A percentile compares a stretch with the other conserved stretches of the same genome.
These are phyloP conservation scores for Ceratocystis lukuohia DNA, from an alignment of 2,329 filamentous ascomycete genomes.

Conservation along the genomic window DNA sequence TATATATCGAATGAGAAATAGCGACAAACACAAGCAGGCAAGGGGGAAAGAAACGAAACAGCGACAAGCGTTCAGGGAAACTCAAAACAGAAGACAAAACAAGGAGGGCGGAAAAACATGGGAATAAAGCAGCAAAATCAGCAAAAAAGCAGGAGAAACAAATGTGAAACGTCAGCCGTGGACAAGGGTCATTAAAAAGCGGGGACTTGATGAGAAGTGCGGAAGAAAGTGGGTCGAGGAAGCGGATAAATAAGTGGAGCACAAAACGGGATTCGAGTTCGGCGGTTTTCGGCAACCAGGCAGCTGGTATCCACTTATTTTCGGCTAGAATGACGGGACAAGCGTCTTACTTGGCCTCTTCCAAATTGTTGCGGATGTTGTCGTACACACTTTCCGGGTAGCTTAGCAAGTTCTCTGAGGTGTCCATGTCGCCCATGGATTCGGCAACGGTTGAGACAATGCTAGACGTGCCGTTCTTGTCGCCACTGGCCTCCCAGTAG, in stretches of 20 bases:
- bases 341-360: conserved; percentile 11
- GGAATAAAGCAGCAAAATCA: neutral
- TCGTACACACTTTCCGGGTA: conserved; percentile 46
- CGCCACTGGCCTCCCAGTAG: conserved; percentile 73
- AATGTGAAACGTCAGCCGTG: neutral
- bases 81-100: neutral
- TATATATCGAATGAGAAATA: conserved; percentile 1
- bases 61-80: neutral
- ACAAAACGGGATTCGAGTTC: too few relatives aligned
- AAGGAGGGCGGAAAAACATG: neutral
- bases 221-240: too few relatives aligned
- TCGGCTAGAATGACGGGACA: neutral
- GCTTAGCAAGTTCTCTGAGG: conserved; percentile 36
- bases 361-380: conserved; percentile 37
- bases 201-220: too few relatives aligned
- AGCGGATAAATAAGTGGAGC: too few relatives aligned
- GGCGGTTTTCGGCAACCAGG: too few relatives aligned
- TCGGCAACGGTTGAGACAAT: conserved; percentile 42
- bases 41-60: neutral
- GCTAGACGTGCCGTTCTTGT: conserved; percentile 40
- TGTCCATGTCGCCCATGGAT: conserved; percentile 36
- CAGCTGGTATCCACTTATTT: too few relatives aligned
- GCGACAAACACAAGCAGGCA: neutral
- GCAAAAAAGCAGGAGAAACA: neutral
- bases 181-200: neutral